Evolutionary conservation across 495 filamentous ascomycete species (phyloP).

Genomic region (Daldinia concentrica): DNA sequence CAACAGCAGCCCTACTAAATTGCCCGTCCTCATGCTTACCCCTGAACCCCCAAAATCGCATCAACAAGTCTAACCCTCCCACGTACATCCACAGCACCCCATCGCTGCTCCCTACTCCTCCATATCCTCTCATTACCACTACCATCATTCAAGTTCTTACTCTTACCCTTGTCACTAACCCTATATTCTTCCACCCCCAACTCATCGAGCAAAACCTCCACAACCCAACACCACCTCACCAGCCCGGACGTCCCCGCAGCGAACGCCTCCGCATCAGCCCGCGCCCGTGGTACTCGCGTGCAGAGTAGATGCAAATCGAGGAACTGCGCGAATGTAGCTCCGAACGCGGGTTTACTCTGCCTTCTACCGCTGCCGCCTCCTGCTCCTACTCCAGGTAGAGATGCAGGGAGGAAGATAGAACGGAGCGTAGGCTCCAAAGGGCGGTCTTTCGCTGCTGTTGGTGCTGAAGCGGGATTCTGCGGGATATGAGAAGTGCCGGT

Average conservation of each 20-base stretch:
- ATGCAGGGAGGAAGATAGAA: constrained; percentile 49
- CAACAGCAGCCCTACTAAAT: no score
- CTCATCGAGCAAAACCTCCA: constrained; percentile 59
- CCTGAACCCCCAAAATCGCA: constrained; percentile 28
- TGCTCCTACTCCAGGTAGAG: not conserved
- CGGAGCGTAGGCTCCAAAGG: constrained; percentile 46
- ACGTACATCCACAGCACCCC: constrained; percentile 52
- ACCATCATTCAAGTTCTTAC: not conserved
- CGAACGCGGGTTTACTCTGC: constrained; percentile 54
- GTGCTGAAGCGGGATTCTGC: not conserved
- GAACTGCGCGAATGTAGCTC: constrained; percentile 54
- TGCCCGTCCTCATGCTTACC: not conserved
- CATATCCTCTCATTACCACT: constrained; percentile 15
- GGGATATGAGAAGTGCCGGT: not conserved
- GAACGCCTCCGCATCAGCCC: constrained; percentile 32
- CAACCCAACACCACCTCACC: constrained; percentile 45
- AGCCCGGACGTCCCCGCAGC: not conserved
- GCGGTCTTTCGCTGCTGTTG: not conserved
- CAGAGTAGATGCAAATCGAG: constrained; percentile 57
- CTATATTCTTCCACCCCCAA: constrained; percentile 45
- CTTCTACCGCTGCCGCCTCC: constrained; percentile 1
- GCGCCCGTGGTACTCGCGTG: constrained; percentile 48
- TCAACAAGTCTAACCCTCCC: constrained; percentile 45
- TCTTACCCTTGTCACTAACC: not conserved
- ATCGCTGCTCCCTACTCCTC: constrained; percentile 54